Base-by-base conservation (phyloP, 2,329 filamentous ascomycete species). In the Lasiodiplodia citricola region DNA sequence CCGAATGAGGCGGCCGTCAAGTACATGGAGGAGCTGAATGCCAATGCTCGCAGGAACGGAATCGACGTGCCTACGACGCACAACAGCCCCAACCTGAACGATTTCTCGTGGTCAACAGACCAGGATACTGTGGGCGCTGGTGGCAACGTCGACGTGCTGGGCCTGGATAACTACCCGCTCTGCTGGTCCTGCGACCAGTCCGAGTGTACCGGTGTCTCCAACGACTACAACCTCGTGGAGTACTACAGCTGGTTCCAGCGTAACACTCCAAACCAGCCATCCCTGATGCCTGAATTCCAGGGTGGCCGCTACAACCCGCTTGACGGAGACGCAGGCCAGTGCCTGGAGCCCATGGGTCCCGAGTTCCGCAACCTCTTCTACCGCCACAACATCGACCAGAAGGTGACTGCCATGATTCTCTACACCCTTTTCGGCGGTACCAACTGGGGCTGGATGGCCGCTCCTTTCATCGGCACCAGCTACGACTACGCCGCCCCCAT, bases 371-470 rank as follows among this genome's bases (percentile, higher is more conserved):
- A 90, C 69, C 75, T 91, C 5, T 90, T 89, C 77, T 91, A 91
- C 74, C 83, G 87, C 10, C 85, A 90, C 73, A 83, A 89, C 66
- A 85, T 90, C 38, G 86, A 83, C 37, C 86, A 90, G 72, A 82
- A 86, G 1, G 83, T 89, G 3, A 88, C 86, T 0, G 87, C 86
- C 0, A 83, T 90, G 67, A 88, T 84, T 31, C 76, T 91, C 1
- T 91, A 91, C 74, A 90, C 91, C 87, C 79, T 88, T 65, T 91
- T 85, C 65, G 88, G 88, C 5, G 88, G 88, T 3, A 90, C 88
- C 0, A 89, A 87, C 70, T 90, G 87, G 87, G 88, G 88, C 6
- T 85, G 84, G 62, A 79, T 88, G 44, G 85, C 87, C 16, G 83
- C 84, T 6, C 87, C 88, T 0, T 84, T 87, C 1, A 87, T 87